Evolutionary conservation across 2,329 filamentous ascomycete genomes (phyloP), one percentile per base, ranked within the genome.

Genomic region (Stachybotrys echinatus): DNA sequence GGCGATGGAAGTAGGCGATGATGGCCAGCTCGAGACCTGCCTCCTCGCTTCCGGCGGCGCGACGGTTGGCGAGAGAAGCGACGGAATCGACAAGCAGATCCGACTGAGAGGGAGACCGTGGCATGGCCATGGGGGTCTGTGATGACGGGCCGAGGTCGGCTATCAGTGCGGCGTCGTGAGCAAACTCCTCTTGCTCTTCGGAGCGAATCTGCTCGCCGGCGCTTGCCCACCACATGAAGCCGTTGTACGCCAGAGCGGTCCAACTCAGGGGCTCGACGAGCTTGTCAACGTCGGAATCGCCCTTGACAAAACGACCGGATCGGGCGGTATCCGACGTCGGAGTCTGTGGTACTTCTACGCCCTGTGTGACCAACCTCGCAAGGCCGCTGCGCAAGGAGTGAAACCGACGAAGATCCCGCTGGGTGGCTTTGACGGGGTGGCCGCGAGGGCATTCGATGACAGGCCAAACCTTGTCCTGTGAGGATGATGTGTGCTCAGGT

Each of bases 151-250:
- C 63, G 4, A 84, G 59, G 48, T 82, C 80, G 0, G 76, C 76
- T 5, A 85, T 72, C 4, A 86, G 73, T 3, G 74, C 66, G 7
- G 74, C 71, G 58, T 86, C 83, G 43, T 73, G 74, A 43, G 71
- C 74, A 45, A 69, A 64, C 57, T 83, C 80, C 55, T 85, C 82
- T 19, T 79, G 75, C 54, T 84, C 79, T 48, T 82, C 79, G 46
- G 80, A 74, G 18, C 79, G 75, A 7, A 79, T 72, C 65, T 86
- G 81, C 67, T 94, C 89, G 51, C 88, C 89, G 0, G 89, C 88
- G 17, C 85, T 89, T 2, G 89, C 88, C 89, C 89, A 94, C 89
- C 89, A 94, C 80, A 92, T 89, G 72, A 92, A 92, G 21, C 87
- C 85, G 49, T 81, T 83, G 68, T 92, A 94, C 5, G 89, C 89